These are phyloP conservation scores for Rhododendron williamsianum DNA, from an alignment of 148 eudicot genomes.

Conservation along the genomic window DNA sequence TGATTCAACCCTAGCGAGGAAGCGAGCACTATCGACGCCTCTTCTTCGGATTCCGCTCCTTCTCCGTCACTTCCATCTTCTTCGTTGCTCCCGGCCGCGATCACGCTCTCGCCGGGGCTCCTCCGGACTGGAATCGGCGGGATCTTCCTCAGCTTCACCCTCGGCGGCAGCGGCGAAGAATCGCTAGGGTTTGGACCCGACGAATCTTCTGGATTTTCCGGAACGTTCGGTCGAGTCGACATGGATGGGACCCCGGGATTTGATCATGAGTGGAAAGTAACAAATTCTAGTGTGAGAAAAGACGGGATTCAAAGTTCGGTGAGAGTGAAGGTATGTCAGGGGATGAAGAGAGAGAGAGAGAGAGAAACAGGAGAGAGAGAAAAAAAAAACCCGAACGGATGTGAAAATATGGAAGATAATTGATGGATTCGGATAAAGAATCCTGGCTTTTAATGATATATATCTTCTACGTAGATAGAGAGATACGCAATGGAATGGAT, in stretches of 20 bases:
- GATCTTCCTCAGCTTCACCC: constrained; percentile 39
- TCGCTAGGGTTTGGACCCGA: not conserved
- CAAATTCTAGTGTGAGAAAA: not conserved
- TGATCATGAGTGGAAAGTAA: not conserved
- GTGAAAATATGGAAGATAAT: not conserved
- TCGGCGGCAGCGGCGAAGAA: constrained; percentile 17
- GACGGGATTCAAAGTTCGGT: not conserved
- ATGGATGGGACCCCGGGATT: constrained; percentile 12
- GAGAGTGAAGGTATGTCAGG: not conserved
- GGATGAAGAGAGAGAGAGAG: not conserved
- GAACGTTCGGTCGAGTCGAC: constrained; percentile 22
- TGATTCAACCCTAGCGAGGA: constrained; percentile 49
- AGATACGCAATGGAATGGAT: not conserved
- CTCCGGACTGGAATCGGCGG: constrained; percentile 43
- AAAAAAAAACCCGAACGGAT: not conserved
- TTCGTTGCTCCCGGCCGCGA: not conserved
- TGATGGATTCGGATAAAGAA: not conserved
- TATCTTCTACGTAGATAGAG: no score
- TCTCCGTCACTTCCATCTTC: constrained; percentile 16
- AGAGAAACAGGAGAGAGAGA: not conserved
- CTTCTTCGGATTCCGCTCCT: constrained; percentile 24
- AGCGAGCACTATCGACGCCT: constrained; percentile 39
- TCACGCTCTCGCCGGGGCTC: not conserved
- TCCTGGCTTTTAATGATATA: not conserved
- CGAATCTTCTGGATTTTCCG: not conserved